Percentiles rank a stretch among this genome's conserved stretches.
These are phyloP conservation scores for Pleurotus giganteus DNA, from an alignment of 768 basidiomycete species.

Conservation along the genomic window DNA sequence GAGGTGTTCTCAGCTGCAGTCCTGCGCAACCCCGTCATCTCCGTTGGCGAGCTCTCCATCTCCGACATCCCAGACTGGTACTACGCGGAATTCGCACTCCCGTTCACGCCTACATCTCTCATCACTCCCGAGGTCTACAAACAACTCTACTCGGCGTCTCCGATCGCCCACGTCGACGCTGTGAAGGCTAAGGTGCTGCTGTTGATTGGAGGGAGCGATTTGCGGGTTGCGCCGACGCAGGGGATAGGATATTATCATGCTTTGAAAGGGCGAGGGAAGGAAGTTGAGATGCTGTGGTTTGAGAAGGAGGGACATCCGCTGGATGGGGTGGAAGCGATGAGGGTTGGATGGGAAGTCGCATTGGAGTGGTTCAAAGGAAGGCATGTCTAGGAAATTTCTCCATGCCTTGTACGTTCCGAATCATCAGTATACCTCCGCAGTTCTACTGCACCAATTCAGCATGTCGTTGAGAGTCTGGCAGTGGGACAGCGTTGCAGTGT, in stretches of 20 bases:
- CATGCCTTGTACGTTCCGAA: too few species aligned
- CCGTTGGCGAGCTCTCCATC: conserved; percentile 49
- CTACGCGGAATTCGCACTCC: conserved; percentile 45
- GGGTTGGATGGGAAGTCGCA: conserved; percentile 49
- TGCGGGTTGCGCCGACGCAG: conserved; percentile 62
- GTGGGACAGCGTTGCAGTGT: too few species aligned
- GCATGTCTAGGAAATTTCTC: too few species aligned
- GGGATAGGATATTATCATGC: conserved; percentile 65
- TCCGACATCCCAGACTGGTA: conserved; percentile 77
- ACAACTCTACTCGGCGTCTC: conserved; percentile 48
- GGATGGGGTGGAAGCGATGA: conserved; percentile 61
- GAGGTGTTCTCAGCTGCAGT: conserved; percentile 60
- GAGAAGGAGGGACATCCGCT: conserved; percentile 62
- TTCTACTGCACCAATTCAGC: too few species aligned
- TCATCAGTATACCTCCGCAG: too few species aligned
- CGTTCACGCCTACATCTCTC: conserved; percentile 24
- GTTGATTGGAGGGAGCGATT: conserved; percentile 58
- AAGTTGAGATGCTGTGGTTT: conserved; percentile 60
- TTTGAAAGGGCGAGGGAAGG: conserved; percentile 43
- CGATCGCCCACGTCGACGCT: conserved; percentile 49
- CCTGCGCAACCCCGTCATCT: conserved; percentile 70
- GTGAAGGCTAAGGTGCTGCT: conserved; percentile 56
- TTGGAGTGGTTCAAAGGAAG: conserved; percentile 51
- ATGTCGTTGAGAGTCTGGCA: too few species aligned
- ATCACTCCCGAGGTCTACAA: conserved; percentile 45